Evolutionary conservation across 2,329 filamentous ascomycete genomes (phyloP).

Genomic region (Lojkania enalia): DNA sequence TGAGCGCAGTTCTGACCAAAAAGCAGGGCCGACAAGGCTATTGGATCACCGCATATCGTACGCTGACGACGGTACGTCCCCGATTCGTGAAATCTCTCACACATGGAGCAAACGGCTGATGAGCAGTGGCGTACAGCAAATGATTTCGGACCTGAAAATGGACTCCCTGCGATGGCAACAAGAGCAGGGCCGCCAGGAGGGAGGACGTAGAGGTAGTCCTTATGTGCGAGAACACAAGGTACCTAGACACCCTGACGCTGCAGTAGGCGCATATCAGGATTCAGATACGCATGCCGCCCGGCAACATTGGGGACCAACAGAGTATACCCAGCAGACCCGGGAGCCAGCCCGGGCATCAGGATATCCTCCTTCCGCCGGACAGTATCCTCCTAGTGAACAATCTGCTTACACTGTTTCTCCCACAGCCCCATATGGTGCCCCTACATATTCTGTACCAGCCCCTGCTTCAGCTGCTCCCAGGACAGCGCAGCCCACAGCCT

Average conservation of each 20-base stretch:
- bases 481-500: slow-evolving; percentile 39
- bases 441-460: slow-evolving; percentile 29
- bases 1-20: slow-evolving; percentile 20
- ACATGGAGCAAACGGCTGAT: slow-evolving; percentile 22
- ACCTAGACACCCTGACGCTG: slow-evolving; percentile 51
- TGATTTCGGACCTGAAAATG: slow-evolving; percentile 54
- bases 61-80: slow-evolving; percentile 52
- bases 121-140: slow-evolving; percentile 40
- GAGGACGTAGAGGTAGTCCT: slow-evolving; percentile 55
- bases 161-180: slow-evolving; percentile 52
- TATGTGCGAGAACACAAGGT: slow-evolving; percentile 45
- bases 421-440: slow-evolving; percentile 28
- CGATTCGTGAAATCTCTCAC: neutral
- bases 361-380: slow-evolving; percentile 17
- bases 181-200: slow-evolving; percentile 37
- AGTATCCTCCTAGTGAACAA: slow-evolving; percentile 29
- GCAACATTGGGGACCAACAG: slow-evolving; percentile 46
- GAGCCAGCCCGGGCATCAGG: slow-evolving; percentile 17
- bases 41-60: slow-evolving; percentile 57
- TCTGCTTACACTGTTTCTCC: slow-evolving; percentile 39
- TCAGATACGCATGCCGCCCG: slow-evolving; percentile 48
- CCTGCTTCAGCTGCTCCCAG: slow-evolving; percentile 30
- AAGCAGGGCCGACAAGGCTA: slow-evolving; percentile 50
- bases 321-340: slow-evolving; percentile 22
- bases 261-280: slow-evolving; percentile 49